Base-by-base conservation (phyloP, 805 yeast genomes). In the Yarrowia sp. region DNA sequence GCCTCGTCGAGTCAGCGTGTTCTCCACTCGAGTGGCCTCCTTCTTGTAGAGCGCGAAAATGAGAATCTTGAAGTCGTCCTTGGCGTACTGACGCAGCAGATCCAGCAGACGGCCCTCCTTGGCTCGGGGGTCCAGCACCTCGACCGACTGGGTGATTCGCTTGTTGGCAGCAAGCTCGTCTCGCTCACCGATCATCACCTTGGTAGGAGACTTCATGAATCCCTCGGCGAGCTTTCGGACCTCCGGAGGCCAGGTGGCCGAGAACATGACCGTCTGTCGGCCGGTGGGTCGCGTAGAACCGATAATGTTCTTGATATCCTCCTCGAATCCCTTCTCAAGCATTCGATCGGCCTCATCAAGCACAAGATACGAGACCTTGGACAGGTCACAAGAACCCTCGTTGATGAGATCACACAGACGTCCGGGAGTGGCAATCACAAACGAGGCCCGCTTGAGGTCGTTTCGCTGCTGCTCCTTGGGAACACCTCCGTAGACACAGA, bases 181-280 rank as follows among this genome's bases (percentile, higher is more conserved):
- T 71, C 96, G 86, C 78, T 95, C 90, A 74, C 99, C 99, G 75
- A 95, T 90, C 50, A 95, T 87, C 49, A 95, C 90, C 78, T 91
- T 92, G 60, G 92, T 91, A n/a, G 98, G 96, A 14, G 77, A 74
- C 24, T 84, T 85, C 96, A 95, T 90, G 79, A 89, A 95, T 8
- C 89, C 85, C 19, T 87, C 76, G 9, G 99, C 99, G 70, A 95
- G 83, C 71, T 92, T 96, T 76, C 98, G 88, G 42, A 95, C 98
- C 80, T 94, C 97, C 74, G 90, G 91, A n/a, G 99, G 99, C 99
- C 99, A 95, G 0, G 99, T 95, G n/a, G 99, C 99, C 10, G 99
- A 94, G 80, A 95, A 95, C 98, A 95, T 95, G 71, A 95, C 83
- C 0, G 99, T 95, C 79, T 94, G 98, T 80, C 98, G 84, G 36